Evolutionary conservation across 805 yeast genomes (phyloP).

Genomic region (Saturnispora galanensis): DNA sequence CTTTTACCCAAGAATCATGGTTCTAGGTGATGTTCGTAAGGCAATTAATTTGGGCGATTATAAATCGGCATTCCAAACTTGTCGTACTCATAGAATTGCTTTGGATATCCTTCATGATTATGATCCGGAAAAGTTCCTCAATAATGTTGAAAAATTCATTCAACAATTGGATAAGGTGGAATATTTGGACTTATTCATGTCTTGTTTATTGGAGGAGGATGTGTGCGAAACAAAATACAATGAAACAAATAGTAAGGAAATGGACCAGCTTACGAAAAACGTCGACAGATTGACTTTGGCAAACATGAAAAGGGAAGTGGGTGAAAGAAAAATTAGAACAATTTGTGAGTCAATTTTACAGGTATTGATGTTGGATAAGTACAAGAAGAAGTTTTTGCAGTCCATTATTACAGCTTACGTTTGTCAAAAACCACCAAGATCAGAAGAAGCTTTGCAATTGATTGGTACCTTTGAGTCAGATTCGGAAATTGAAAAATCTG

Average conservation of each 20-base stretch:
- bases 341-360: conserved; percentile 64
- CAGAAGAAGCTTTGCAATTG: conserved; percentile 59
- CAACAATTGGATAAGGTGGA: conserved; percentile 63
- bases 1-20: conserved; percentile 86
- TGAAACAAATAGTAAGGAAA: conserved; percentile 41
- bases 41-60: conserved; percentile 51
- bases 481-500: conserved; percentile 45
- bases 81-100: conserved; percentile 88
- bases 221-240: conserved; percentile 72
- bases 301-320: conserved; percentile 11
- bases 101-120: conserved; percentile 85
- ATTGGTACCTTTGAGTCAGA: conserved; percentile 43
- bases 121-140: conserved; percentile 57
- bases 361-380: conserved; percentile 43
- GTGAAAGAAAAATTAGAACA: conserved; percentile 48
- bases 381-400: conserved; percentile 53
- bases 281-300: conserved; percentile 4
- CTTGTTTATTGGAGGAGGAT: conserved; percentile 79
- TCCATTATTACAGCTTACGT: conserved; percentile 86
- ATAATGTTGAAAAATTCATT: conserved; percentile 57
- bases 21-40: conserved; percentile 69
- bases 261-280: conserved; percentile 2
- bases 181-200: conserved; percentile 75
- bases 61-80: conserved; percentile 64
- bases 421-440: conserved; percentile 80